Base-by-base conservation (phyloP, 345 rosid species). In the Eucalyptus cladocalyx region DNA sequence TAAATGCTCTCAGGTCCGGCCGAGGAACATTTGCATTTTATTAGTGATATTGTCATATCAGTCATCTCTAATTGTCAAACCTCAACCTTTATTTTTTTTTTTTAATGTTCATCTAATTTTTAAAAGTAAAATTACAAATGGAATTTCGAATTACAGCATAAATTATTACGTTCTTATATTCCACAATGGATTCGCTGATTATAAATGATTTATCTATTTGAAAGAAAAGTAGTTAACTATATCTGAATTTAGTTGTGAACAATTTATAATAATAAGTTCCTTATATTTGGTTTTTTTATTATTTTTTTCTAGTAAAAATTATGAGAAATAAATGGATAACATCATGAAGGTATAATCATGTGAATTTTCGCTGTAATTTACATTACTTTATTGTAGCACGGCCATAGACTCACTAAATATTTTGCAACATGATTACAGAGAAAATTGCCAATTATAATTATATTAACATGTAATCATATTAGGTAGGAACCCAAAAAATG, bases 1-100 rank as follows among this genome's bases (percentile, higher is more conserved):
- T 6, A 48, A 34, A 56, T 45, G 40, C 53, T 5, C 47, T 76
- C 85, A 49, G 86, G 37, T 91, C 91, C 94, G 91, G 94, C 93
- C 90, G 95, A 93, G 87, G 89, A 86, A 65, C 76, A 65, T n/a
- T 65, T 65, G 76, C 34, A n/a, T 65, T 65, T 65, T 65, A 16
- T n/a, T 8, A n/a, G 76, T 28, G n/a, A 62, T 62, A 30, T 62
- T 62, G 17, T 30, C 7, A 62, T 28, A 13, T 6, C 34, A 62
- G 69, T 30, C 16, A 3, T 28, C 9, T 13, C 34, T 62, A 62
- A 62, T 62, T 28, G 69, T 30, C 28, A 37, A 76, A 76, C 28
- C 45, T 19, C 28, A 76, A 37, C 26, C 30, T 56, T 56, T 53
- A 8, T 53, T 53, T 72, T 72, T 53, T 53, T 72, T 72, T 21